Evolutionary conservation across 106 monocot genomes (phyloP).

Genomic region (Ottelia alismoides): DNA sequence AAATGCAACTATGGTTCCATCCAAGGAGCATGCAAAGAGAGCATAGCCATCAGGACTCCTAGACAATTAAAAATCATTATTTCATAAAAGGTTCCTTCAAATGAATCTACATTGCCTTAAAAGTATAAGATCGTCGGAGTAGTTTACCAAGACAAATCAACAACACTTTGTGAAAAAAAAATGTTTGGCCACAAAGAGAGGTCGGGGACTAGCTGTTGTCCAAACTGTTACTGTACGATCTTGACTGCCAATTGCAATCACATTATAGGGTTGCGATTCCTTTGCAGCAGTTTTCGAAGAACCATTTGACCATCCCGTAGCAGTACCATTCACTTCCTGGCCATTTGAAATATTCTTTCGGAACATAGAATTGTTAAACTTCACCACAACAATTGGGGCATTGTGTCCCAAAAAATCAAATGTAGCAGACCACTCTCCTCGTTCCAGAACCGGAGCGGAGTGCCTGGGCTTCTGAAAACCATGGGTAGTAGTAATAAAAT

Average conservation of each 20-base stretch:
- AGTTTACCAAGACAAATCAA: constrained; percentile 91
- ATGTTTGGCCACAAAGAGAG: constrained; percentile 94
- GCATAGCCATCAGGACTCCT: constrained; percentile 98
- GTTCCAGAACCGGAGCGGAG: constrained; percentile 89
- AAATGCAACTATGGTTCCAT: constrained; percentile 80
- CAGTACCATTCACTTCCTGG: constrained; percentile 31
- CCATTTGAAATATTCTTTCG: constrained; percentile 49
- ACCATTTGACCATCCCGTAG: constrained; percentile 77
- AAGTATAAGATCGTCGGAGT: too few relatives aligned
- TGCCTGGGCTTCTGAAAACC: constrained; percentile 96
- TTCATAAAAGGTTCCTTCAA: too few relatives aligned
- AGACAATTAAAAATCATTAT: too few relatives aligned
- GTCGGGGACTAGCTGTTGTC: constrained; percentile 94
- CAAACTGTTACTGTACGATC: constrained; percentile 94
- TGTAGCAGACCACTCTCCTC: constrained; percentile 94
- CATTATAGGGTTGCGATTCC: constrained; percentile 87
- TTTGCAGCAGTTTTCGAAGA: constrained; percentile 40
- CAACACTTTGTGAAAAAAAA: constrained; percentile 87
- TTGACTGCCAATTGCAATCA: constrained; percentile 98
- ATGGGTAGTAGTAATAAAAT: constrained; percentile 92
- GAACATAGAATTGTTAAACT: constrained; percentile 96
- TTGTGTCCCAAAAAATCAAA: constrained; percentile 98
- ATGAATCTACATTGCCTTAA: too few relatives aligned
- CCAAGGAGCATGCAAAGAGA: constrained; percentile 91
- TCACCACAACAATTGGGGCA: constrained; percentile 89